phyloP scores from a whole-genome alignment of 805 yeast genomes.

The Candida awuae region DNA sequence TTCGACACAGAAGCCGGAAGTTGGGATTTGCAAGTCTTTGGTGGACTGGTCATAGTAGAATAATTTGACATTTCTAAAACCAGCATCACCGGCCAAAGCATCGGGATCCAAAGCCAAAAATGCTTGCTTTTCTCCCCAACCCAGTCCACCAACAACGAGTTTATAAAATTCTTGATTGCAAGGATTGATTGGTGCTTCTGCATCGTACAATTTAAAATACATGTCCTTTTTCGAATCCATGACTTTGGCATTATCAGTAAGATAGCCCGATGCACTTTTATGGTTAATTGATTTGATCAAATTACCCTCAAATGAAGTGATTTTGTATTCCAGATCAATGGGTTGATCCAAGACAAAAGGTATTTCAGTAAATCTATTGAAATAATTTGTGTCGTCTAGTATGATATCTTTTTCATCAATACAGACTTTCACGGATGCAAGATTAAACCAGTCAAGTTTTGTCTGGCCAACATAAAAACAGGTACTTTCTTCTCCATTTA shows the following conservation, averaged over 20 bases:
- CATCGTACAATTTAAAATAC: constrained; percentile 17
- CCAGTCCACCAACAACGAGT: constrained; percentile 69
- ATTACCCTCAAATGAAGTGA: constrained; percentile 49
- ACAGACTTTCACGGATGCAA: constrained; percentile 3
- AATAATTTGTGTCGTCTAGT: constrained; percentile 5
- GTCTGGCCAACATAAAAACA: constrained; percentile 17
- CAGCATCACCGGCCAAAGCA: constrained; percentile 28
- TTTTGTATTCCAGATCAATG: constrained; percentile 25
- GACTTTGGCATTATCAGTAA: constrained; percentile 38
- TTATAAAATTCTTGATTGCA: constrained; percentile 32
- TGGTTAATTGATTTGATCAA: constrained; percentile 49
- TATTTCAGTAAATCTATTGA: constrained; percentile 11
- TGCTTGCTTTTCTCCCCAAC: constrained; percentile 65
- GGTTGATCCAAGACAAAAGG: constrained; percentile 10
- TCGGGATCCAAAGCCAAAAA: constrained; percentile 59
- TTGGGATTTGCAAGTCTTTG: background rate
- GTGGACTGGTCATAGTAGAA: constrained; percentile 12
- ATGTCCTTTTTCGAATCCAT: constrained; percentile 21
- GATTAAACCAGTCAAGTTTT: constrained; percentile 9
- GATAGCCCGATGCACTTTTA: constrained; percentile 47
- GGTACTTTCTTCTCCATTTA: constrained; percentile 20
- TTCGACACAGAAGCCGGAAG: constrained; percentile 16
- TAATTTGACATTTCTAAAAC: constrained; percentile 15
- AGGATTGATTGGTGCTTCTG: background rate
- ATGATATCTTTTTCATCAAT: background rate